These are phyloP conservation scores for Sporormia fimetaria DNA, from an alignment of 495 filamentous ascomycete genomes.

Conservation along the genomic window DNA sequence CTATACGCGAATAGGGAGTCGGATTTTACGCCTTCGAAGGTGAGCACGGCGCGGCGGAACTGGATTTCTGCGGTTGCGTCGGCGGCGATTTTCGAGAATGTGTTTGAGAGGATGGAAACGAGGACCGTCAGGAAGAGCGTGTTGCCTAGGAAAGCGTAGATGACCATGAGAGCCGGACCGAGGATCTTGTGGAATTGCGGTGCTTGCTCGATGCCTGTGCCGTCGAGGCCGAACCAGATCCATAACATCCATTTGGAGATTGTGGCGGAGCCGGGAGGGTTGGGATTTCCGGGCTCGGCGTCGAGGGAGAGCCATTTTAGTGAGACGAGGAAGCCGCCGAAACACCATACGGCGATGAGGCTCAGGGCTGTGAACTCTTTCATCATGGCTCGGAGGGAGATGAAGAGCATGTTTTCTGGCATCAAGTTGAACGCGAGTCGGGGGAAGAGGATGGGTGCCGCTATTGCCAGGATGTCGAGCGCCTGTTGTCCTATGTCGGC, in stretches of 20 bases:
- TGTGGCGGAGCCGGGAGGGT: conserved; percentile 37
- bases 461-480: conserved; percentile 57
- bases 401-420: conserved; percentile 61
- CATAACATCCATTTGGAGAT: conserved; percentile 73
- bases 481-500: conserved; percentile 42
- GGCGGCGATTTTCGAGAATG: conserved; percentile 52
- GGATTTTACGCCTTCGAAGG: conserved; percentile 63
- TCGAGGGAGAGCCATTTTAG: conserved; percentile 49
- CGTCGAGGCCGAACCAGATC: conserved; percentile 70
- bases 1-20: conserved; percentile 64
- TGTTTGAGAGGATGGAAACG: conserved; percentile 63
- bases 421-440: conserved; percentile 63
- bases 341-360: conserved; percentile 57
- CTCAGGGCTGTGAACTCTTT: conserved; percentile 56
- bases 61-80: conserved; percentile 60
- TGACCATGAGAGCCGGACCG: conserved; percentile 57
- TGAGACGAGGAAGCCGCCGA: conserved; percentile 59
- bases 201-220: conserved; percentile 56
- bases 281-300: conserved; percentile 27
- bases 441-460: conserved; percentile 58
- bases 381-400: conserved; percentile 65
- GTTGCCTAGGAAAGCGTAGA: conserved; percentile 64
- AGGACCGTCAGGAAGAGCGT: conserved; percentile 67
- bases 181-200: conserved; percentile 54
- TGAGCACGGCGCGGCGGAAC: conserved; percentile 60